Evolutionary conservation across 495 filamentous ascomycete genomes (phyloP).

Genomic region (Hyaloscypha finlandica): DNA sequence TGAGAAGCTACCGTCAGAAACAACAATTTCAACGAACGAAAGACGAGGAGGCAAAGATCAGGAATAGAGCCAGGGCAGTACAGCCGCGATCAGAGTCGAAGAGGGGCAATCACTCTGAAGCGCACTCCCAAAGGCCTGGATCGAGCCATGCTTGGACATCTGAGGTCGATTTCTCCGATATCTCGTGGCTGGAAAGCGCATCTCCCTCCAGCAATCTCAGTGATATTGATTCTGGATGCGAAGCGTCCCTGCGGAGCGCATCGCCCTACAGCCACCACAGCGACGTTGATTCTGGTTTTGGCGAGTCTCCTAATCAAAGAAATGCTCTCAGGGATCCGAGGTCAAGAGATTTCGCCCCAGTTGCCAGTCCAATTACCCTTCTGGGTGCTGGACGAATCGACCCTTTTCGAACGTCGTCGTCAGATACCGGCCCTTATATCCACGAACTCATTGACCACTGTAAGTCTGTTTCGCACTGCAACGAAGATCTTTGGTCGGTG

Average conservation of each 20-base stretch:
- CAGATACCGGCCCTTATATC: background rate
- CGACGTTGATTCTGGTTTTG: too few species aligned
- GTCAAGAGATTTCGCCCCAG: too few species aligned
- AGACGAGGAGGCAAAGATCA: background rate
- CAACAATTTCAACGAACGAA: background rate
- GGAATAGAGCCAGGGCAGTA: background rate
- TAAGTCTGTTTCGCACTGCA: background rate
- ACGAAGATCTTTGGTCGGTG: too few species aligned
- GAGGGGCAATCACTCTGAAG: too few species aligned
- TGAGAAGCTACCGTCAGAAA: constrained; percentile 14
- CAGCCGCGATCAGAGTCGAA: background rate
- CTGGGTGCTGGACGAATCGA: constrained; percentile 12
- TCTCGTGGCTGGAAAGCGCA: background rate
- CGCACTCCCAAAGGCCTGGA: background rate
- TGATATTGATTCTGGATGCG: background rate
- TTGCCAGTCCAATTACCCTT: background rate
- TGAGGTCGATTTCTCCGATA: background rate
- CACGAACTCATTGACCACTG: constrained; percentile 12
- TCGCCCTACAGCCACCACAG: too few species aligned
- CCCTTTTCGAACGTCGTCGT: constrained; percentile 2
- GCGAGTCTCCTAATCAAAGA: too few species aligned
- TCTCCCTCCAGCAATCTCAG: background rate
- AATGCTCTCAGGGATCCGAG: too few species aligned
- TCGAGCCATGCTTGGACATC: background rate
- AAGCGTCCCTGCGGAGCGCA: too few species aligned